Base-by-base conservation (phyloP, 768 basidiomycete species). In the Xerocomellus chrysenteron region DNA sequence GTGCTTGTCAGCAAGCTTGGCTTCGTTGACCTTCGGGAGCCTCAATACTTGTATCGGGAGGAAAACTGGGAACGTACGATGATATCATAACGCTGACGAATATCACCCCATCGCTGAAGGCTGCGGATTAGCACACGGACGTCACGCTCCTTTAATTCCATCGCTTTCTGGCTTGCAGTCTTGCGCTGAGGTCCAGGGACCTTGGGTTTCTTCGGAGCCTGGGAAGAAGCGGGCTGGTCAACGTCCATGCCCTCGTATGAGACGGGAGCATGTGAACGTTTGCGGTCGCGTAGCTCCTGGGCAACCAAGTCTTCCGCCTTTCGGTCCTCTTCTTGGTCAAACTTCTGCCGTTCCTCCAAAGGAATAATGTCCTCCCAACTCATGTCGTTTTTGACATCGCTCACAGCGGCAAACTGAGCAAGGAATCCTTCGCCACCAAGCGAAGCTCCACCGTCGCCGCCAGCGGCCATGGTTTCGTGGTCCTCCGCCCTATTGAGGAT, bases 311-410 rank as follows among this genome's bases (percentile, higher is more conserved):
- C 89, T 64, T 92, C 88, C 37, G 82, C 83, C 65, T 85, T 86
- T 55, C 82, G 79, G 55, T 87, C 80, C 57, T 92, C 88, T 61
- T 95, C 94, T 30, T 82, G 81, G 57, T 93, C 93, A 43, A 88
- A 84, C 69, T 84, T 86, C 71, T 88, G 85, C 7, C 97, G 87
- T 65, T 94, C 94, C 24, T 95, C 94, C 10, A 90, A 71, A 17
- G 97, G 97, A 64, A 99, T 98, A 73, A 99, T 98, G 58, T 98
- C 97, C 68, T 99, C 97, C 97, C 97, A 99, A 66, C 74, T 93
- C 85, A 96, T 94, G 75, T 98, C 96, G 69, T 94, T 93, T 82
- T 98, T 98, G 69, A 99, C 87, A 71, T 99, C 97, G 73, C 94
- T 97, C 62, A 98, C 92, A 48, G 87, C 88, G 21, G 96, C 95